Evolutionary conservation across 345 rosid species (phyloP).

Genomic region (Kandelia obovata): DNA sequence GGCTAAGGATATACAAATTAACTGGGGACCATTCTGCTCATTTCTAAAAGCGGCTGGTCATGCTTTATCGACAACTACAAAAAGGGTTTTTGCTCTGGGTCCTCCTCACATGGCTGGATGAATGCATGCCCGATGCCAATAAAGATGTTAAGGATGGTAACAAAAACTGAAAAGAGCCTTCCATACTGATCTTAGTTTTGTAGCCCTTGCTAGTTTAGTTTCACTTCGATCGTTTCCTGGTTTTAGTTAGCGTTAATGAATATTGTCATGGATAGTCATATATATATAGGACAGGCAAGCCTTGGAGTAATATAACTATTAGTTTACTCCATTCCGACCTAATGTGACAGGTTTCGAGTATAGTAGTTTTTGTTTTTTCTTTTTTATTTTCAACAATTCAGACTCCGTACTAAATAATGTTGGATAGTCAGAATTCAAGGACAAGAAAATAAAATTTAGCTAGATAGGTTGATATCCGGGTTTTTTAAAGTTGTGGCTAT

Average conservation of each 20-base stretch:
- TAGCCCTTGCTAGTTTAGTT: too few relatives aligned
- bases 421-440: background rate
- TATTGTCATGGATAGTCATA: too few relatives aligned
- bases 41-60: conserved; percentile 29
- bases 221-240: too few relatives aligned
- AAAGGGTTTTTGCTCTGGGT: conserved; percentile 30
- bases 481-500: conserved; percentile 30
- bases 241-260: too few relatives aligned
- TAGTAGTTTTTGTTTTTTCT: too few relatives aligned
- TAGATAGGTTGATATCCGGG: conserved; percentile 14
- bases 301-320: too few relatives aligned
- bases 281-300: too few relatives aligned
- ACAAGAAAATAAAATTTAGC: background rate
- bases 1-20: conserved; percentile 3
- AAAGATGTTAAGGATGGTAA: conserved; percentile 6
- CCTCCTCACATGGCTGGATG: conserved; percentile 37
- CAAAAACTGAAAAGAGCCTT: background rate
- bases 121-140: conserved; percentile 31
- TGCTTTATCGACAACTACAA: conserved; percentile 57
- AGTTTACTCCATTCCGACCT: too few relatives aligned
- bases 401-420: too few relatives aligned
- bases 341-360: too few relatives aligned
- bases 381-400: too few relatives aligned
- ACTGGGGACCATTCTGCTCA: conserved; percentile 35
- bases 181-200: background rate